Conservation (phyloP, 441 rosid species). For the Populus hybrid region DNA sequence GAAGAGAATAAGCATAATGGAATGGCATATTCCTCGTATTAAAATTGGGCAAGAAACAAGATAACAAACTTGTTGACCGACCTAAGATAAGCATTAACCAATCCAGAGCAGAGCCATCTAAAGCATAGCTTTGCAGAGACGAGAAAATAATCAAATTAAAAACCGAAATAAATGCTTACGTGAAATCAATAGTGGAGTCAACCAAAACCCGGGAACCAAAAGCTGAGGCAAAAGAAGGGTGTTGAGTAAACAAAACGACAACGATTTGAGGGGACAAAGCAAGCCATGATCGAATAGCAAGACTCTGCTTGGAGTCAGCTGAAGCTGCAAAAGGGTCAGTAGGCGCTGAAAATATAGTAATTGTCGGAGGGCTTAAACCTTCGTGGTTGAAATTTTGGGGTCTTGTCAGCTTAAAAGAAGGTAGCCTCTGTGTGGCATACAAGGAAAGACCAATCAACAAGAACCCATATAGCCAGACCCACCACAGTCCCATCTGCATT, state of each 20-base stretch:
- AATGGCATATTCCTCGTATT: background rate
- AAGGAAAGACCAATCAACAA: slow-evolving; percentile 67
- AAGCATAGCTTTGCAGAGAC: too few relatives aligned
- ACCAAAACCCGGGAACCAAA: slow-evolving; percentile 59
- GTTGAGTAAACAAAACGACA: slow-evolving; percentile 62
- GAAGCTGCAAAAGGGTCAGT: slow-evolving; percentile 1
- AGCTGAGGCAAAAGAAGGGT: slow-evolving; percentile 47
- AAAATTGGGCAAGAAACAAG: background rate
- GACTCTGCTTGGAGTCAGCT: slow-evolving; percentile 40
- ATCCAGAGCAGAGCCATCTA: background rate
- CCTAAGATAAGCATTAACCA: background rate
- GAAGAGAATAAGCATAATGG: background rate
- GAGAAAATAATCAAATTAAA: background rate
- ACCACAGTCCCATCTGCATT: slow-evolving; percentile 48
- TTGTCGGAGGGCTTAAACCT: slow-evolving; percentile 30
- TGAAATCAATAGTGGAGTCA: slow-evolving; percentile 70
- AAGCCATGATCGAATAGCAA: slow-evolving; percentile 77
- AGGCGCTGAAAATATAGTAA: slow-evolving; percentile 69
- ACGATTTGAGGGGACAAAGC: slow-evolving; percentile 57
- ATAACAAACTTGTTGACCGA: background rate
- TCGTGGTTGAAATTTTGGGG: background rate
- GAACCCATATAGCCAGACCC: slow-evolving; percentile 75
- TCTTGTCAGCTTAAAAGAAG: slow-evolving; percentile 30
- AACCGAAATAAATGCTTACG: slow-evolving; percentile 44
- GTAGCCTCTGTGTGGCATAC: slow-evolving; percentile 64